Evolutionary conservation across 768 basidiomycete genomes (phyloP).

Genomic region (Tricholoma bakamatsutake): DNA sequence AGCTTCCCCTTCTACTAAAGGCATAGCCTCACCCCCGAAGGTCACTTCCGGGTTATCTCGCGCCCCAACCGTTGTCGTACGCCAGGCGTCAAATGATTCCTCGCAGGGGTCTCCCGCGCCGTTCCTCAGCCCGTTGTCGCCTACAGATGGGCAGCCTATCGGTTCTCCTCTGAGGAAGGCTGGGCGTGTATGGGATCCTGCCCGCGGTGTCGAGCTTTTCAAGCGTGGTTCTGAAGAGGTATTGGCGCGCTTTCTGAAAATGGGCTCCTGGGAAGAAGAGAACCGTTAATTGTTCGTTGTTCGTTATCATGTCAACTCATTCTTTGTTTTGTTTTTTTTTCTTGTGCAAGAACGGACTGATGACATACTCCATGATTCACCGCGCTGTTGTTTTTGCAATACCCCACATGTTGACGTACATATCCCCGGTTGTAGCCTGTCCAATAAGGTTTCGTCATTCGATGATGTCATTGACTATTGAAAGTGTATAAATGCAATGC

Average conservation of each 20-base stretch:
- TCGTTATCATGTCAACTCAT: neutral
- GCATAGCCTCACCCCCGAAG: slow-evolving; percentile 11
- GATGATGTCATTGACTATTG: slow-evolving; percentile 6
- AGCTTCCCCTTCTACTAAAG: slow-evolving; percentile 21
- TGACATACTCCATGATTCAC: neutral
- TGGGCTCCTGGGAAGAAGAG: slow-evolving; percentile 67
- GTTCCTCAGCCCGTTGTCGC: slow-evolving; percentile 47
- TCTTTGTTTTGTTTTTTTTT: neutral
- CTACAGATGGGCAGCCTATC: slow-evolving; percentile 33
- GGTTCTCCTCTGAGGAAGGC: slow-evolving; percentile 36
- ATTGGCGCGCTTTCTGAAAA: slow-evolving; percentile 73
- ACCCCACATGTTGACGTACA: neutral
- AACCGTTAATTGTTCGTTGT: slow-evolving; percentile 7
- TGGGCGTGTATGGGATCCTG: slow-evolving; percentile 80
- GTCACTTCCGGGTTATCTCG: slow-evolving; percentile 7
- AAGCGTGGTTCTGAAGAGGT: slow-evolving; percentile 87
- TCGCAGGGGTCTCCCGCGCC: slow-evolving; percentile 49
- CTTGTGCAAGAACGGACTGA: neutral
- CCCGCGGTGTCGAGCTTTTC: slow-evolving; percentile 78
- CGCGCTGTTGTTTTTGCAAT: neutral
- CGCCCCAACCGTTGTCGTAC: slow-evolving; percentile 19
- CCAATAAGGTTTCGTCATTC: slow-evolving; percentile 5
- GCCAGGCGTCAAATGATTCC: slow-evolving; percentile 45
- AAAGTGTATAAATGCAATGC: neutral
- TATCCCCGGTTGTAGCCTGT: neutral